A percentile compares a stretch with the other conserved stretches of the same genome.
These are phyloP conservation scores for Coniochaeta sp. DNA, from an alignment of 2,329 filamentous ascomycete genomes.

Conservation along the genomic window DNA sequence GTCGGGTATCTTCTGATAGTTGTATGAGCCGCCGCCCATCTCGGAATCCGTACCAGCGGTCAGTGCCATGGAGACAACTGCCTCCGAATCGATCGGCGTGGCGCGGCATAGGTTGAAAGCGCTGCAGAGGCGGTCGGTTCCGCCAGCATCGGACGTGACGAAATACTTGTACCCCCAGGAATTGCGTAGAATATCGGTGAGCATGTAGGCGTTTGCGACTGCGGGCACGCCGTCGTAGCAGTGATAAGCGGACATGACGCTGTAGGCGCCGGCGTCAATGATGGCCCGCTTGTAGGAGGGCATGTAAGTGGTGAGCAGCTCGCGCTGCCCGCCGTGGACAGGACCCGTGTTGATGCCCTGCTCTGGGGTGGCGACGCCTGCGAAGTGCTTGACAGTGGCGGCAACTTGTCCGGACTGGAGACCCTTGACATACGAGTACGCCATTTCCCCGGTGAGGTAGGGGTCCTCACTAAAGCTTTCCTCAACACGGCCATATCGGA, in stretches of 20 bases:
- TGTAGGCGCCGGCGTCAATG: conserved; percentile 58
- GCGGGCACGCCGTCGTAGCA: conserved; percentile 66
- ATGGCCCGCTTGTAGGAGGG: conserved; percentile 62
- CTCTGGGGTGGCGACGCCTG: conserved; percentile 60
- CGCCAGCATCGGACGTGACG: conserved; percentile 57
- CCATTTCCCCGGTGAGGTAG: conserved; percentile 60
- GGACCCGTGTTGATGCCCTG: conserved; percentile 64
- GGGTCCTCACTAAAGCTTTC: conserved; percentile 66
- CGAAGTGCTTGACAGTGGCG: conserved; percentile 70
- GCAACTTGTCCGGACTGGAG: conserved; percentile 59
- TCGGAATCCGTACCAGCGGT: conserved; percentile 66
- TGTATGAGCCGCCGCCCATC: conserved; percentile 71
- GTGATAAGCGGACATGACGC: conserved; percentile 69
- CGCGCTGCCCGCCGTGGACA: conserved; percentile 43
- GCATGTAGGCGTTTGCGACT: conserved; percentile 55
- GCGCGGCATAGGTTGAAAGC: conserved; percentile 56
- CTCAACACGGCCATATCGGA: conserved; percentile 66
- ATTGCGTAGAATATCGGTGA: conserved; percentile 60
- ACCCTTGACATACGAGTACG: conserved; percentile 47
- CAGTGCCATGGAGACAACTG: conserved; percentile 47
- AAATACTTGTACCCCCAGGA: conserved; percentile 71
- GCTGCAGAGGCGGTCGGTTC: conserved; percentile 58
- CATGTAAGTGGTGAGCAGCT: conserved; percentile 47
- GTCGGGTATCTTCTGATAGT: conserved; percentile 57
- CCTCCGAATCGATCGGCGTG: conserved; percentile 54